These are phyloP conservation scores for Candida loeiensis DNA, from an alignment of 805 yeast genomes.

Conservation along the genomic window DNA sequence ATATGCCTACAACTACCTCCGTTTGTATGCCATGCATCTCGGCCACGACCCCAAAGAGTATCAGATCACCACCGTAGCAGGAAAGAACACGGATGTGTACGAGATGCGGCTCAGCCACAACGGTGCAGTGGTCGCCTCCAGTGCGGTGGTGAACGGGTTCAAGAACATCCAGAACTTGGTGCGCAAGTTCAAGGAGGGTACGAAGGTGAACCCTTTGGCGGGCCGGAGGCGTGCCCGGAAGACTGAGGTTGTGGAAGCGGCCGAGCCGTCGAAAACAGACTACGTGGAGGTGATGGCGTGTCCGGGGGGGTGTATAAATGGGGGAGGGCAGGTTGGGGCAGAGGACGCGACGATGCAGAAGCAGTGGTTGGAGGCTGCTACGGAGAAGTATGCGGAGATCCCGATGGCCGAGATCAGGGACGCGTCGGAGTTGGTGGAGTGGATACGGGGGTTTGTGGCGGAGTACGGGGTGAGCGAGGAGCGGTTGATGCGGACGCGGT, in stretches of 20 bases:
- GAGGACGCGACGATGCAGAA: slow-evolving; percentile 38
- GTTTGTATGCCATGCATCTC: slow-evolving; percentile 30
- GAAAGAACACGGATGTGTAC: slow-evolving; percentile 73
- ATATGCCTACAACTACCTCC: slow-evolving; percentile 68
- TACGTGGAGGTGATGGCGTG: slow-evolving; percentile 97
- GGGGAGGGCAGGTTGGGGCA: slow-evolving; percentile 82
- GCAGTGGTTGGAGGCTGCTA: slow-evolving; percentile 43
- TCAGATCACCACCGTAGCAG: slow-evolving; percentile 42
- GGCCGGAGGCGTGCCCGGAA: slow-evolving; percentile 44
- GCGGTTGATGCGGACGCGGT: slow-evolving; percentile 45
- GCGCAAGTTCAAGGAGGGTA: slow-evolving; percentile 59
- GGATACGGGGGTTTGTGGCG: slow-evolving; percentile 32
- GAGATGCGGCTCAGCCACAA: slow-evolving; percentile 58
- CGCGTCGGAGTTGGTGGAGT: slow-evolving; percentile 19
- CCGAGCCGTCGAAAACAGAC: slow-evolving; percentile 67
- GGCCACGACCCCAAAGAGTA: slow-evolving; percentile 19
- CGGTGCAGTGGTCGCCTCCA: slow-evolving; percentile 44
- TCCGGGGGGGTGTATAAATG: slow-evolving; percentile 96
- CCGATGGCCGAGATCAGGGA: slow-evolving; percentile 13
- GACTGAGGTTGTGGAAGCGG: slow-evolving; percentile 23
- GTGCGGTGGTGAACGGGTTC: slow-evolving; percentile 79
- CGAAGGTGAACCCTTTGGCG: slow-evolving; percentile 33
- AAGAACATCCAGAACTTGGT: slow-evolving; percentile 92
- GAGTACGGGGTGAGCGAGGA: slow-evolving; percentile 27
- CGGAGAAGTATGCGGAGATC: slow-evolving; percentile 26